These are phyloP conservation scores for Vitis amurensis DNA, from an alignment of 164 flowering plant species.

Conservation along the genomic window DNA sequence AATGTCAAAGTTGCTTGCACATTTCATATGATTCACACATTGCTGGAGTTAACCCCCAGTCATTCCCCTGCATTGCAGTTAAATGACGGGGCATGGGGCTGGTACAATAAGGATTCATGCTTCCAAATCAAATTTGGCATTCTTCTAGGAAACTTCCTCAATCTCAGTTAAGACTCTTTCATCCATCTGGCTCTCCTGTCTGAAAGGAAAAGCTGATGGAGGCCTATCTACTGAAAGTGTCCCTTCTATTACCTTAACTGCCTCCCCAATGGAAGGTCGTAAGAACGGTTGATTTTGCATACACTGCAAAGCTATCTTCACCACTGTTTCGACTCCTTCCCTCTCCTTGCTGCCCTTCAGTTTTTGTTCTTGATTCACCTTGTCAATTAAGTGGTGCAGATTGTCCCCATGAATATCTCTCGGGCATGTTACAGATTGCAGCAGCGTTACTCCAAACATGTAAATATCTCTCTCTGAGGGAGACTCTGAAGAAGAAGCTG, in stretches of 20 bases:
- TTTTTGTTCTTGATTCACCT: slow-evolving; percentile 15
- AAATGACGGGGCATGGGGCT: too few species aligned
- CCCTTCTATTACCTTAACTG: slow-evolving; percentile 55
- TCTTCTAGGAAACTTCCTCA: too few species aligned
- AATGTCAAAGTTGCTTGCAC: too few species aligned
- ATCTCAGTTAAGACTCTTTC: too few species aligned
- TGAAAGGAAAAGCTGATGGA: slow-evolving; percentile 3
- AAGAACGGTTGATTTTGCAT: slow-evolving; percentile 46
- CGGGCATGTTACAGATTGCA: slow-evolving; percentile 34
- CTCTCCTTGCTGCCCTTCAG: slow-evolving; percentile 11
- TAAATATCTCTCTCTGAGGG: slow-evolving; percentile 48
- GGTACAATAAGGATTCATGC: too few species aligned
- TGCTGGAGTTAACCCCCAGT: too few species aligned
- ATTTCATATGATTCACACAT: too few species aligned
- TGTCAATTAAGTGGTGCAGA: slow-evolving; percentile 18
- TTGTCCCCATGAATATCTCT: slow-evolving; percentile 22
- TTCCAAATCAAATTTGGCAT: too few species aligned
- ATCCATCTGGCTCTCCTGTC: too few species aligned
- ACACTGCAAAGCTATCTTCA: slow-evolving; percentile 56
- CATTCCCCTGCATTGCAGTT: too few species aligned
- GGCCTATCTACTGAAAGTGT: slow-evolving; percentile 54
- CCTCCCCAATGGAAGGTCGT: slow-evolving; percentile 57
- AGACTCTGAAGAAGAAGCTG: slow-evolving; percentile 38
- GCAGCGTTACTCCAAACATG: slow-evolving; percentile 46
- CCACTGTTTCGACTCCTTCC: slow-evolving; percentile 37